phyloP scores from a whole-genome alignment of 2,329 filamentous ascomycete species.

The Aspergillus hortae region DNA sequence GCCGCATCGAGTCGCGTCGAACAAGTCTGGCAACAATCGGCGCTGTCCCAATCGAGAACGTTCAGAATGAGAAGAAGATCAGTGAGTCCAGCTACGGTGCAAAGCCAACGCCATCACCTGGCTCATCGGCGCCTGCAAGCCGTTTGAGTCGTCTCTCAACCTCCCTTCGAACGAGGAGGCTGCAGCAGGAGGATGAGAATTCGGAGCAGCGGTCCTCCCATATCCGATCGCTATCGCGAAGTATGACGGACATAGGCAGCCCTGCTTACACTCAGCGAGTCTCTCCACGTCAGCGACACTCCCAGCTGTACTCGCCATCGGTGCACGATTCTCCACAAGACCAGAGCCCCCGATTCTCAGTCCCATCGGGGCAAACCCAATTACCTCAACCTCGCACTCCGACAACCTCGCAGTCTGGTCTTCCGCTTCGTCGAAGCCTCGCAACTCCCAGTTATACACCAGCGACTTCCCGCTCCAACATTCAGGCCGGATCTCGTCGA shows the following conservation, averaged over 20 bases:
- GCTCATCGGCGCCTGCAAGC: conserved; percentile 26
- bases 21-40: conserved; percentile 32
- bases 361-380: conserved; percentile 22
- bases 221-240: conserved; percentile 39
- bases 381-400: conserved; percentile 28
- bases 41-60: conserved; percentile 11
- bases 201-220: conserved; percentile 27
- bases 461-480: conserved; percentile 35
- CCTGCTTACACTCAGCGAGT: conserved; percentile 25
- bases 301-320: conserved; percentile 26
- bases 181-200: conserved; percentile 35
- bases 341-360: conserved; percentile 17
- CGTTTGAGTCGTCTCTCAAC: conserved; percentile 41
- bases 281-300: conserved; percentile 32
- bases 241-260: conserved; percentile 40
- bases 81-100: conserved; percentile 7
- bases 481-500: conserved; percentile 41
- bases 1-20: conserved; percentile 39
- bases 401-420: conserved; percentile 28
- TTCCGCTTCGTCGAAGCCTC: conserved; percentile 38
- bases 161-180: conserved; percentile 35
- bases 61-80: conserved; percentile 3
- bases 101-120: conserved; percentile 12
- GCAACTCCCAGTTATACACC: conserved; percentile 33
- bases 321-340: conserved; percentile 22